phyloP scores from a whole-genome alignment of 345 rosid species.

The Salix exigua region DNA sequence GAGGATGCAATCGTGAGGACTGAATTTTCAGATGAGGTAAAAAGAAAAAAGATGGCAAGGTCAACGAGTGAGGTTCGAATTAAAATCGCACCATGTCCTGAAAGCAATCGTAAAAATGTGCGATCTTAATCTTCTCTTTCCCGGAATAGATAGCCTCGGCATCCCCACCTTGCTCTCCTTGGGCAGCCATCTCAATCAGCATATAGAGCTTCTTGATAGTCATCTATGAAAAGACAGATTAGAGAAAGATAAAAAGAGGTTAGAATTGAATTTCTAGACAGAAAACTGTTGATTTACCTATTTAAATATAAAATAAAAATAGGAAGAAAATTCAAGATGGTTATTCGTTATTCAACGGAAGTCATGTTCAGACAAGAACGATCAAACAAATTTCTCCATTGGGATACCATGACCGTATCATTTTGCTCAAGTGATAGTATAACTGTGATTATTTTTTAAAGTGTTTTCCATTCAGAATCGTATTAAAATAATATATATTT shows the following conservation, averaged over 20 bases:
- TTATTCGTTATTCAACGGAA: neutral
- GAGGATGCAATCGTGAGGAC: neutral
- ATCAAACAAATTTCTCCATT: neutral
- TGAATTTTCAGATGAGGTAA: neutral
- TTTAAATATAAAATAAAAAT: neutral
- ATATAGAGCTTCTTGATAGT: conserved; percentile 81
- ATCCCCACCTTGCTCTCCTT: conserved; percentile 73
- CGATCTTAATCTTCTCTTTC: conserved; percentile 56
- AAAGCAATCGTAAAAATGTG: conserved; percentile 76
- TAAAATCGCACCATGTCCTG: conserved; percentile 64
- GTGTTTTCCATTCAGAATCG: no score
- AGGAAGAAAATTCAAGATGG: neutral
- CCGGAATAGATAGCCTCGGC: conserved; percentile 76
- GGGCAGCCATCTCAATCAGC: conserved; percentile 95
- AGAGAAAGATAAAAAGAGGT: neutral
- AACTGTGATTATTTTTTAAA: no score
- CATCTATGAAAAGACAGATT: conserved; percentile 31
- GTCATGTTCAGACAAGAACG: neutral
- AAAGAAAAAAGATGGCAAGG: neutral
- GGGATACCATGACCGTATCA: neutral
- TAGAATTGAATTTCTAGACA: neutral
- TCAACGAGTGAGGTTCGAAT: neutral
- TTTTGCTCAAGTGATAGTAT: neutral
- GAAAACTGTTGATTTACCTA: neutral
- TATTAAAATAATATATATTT: no score